Percentiles rank a stretch among this genome's conserved stretches.
phyloP scores from a whole-genome alignment of 352 stramenopile genomes.

The Globisporangium paddicum region DNA sequence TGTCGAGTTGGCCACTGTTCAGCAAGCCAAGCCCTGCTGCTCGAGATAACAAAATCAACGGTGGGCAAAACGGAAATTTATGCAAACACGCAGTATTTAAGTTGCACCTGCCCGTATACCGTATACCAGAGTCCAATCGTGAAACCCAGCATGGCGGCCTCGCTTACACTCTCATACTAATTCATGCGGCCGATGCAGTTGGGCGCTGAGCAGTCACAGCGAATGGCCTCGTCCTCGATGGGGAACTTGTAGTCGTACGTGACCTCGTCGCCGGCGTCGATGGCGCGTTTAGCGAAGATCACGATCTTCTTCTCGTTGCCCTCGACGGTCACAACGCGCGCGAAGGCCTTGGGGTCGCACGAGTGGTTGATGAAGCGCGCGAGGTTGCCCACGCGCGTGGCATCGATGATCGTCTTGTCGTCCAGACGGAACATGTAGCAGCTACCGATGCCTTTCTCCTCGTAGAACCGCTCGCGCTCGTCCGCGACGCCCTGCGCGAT shows the following conservation, averaged over 20 bases:
- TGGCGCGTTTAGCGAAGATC: slow-evolving; percentile 91
- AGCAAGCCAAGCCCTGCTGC: too few species aligned
- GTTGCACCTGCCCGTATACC: neutral
- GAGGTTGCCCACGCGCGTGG: slow-evolving; percentile 90
- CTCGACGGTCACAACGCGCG: slow-evolving; percentile 85
- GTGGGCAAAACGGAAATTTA: too few species aligned
- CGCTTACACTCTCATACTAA: slow-evolving; percentile 20
- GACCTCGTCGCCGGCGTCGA: slow-evolving; percentile 91
- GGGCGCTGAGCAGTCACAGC: slow-evolving; percentile 90
- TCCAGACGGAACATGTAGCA: slow-evolving; percentile 99
- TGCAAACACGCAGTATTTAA: neutral
- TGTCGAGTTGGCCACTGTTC: too few species aligned
- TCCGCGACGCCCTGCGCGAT: slow-evolving; percentile 90
- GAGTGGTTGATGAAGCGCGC: slow-evolving; percentile 97
- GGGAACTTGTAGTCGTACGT: slow-evolving; percentile 98
- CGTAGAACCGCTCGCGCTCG: slow-evolving; percentile 92
- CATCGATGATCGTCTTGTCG: slow-evolving; percentile 93
- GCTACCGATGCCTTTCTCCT: slow-evolving; percentile 90
- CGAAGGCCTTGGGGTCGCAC: slow-evolving; percentile 93
- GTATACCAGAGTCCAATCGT: too few species aligned
- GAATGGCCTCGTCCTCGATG: slow-evolving; percentile 93
- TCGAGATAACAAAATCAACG: too few species aligned
- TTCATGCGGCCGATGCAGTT: slow-evolving; percentile 96
- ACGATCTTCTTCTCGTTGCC: slow-evolving; percentile 94
- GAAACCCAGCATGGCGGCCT: too few species aligned